These are phyloP conservation scores for Orbilia ellipsospora DNA, from an alignment of 2,329 filamentous ascomycete genomes.

Conservation along the genomic window DNA sequence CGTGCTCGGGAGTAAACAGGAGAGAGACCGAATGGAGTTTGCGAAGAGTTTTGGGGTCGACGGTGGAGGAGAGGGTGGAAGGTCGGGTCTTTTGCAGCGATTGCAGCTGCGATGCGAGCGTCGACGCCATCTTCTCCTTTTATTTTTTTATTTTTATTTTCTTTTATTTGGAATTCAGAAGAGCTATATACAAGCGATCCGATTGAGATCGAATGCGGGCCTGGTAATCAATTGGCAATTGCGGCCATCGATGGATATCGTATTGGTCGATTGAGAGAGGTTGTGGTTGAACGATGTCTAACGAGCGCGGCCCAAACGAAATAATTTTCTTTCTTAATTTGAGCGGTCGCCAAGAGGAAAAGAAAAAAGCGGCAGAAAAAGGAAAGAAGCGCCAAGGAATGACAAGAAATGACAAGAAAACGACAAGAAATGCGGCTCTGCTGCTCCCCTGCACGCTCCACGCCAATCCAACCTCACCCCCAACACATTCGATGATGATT, in stretches of 20 bases:
- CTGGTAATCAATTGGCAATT: conserved; percentile 5
- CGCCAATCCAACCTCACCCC: not conserved
- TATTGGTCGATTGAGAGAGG: conserved; percentile 4
- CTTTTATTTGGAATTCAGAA: not conserved
- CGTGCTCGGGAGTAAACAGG: conserved; percentile 87
- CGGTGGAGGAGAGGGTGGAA: conserved; percentile 82
- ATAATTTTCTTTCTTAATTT: conserved; percentile 25
- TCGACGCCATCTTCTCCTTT: conserved; percentile 74
- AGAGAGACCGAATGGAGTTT: conserved; percentile 92
- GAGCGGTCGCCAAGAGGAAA: not conserved
- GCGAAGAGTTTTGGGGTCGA: conserved; percentile 82
- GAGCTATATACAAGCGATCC: conserved; percentile 22
- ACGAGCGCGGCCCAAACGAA: conserved; percentile 4
- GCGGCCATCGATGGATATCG: conserved; percentile 24
- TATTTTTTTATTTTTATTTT: conserved; percentile 6
- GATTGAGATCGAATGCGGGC: conserved; percentile 36
- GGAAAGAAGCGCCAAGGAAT: not conserved
- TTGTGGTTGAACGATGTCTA: conserved; percentile 5
- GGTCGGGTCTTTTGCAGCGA: conserved; percentile 84
- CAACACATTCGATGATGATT: too few species aligned
- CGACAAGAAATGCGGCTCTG: not conserved
- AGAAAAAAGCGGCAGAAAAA: not conserved
- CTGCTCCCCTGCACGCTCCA: not conserved
- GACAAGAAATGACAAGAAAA: not conserved
- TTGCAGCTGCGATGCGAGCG: conserved; percentile 92